Conservation (phyloP, 495 filamentous ascomycete genomes). For the Penicillium bialowiezense region DNA sequence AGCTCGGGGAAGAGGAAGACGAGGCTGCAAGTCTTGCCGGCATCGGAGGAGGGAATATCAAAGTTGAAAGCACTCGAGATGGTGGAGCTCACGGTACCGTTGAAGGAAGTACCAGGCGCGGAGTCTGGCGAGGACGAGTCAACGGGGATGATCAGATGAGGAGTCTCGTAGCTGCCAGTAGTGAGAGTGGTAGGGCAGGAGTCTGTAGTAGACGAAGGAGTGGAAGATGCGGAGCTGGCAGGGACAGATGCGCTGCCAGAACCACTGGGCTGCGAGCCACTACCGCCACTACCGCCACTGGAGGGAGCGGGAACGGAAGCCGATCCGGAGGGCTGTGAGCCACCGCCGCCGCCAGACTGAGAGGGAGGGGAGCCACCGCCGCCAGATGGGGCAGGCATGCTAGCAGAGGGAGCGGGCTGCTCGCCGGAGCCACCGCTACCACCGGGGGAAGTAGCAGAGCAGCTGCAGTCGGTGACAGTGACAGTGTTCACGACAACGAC, state of each 20-base stretch:
- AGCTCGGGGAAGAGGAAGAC: conserved; percentile 63
- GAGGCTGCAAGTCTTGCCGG: conserved; percentile 59
- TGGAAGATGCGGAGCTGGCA: conserved; percentile 4
- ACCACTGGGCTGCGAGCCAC: background rate
- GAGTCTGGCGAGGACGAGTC: conserved; percentile 52
- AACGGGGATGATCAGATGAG: conserved; percentile 66
- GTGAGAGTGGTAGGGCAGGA: conserved; percentile 50
- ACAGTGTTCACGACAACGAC: conserved; percentile 20
- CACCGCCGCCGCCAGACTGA: background rate
- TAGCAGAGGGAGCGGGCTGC: conserved; percentile 1
- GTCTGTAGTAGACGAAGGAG: conserved; percentile 12
- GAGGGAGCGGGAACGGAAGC: background rate
- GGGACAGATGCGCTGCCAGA: conserved; percentile 9
- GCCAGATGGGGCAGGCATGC: background rate
- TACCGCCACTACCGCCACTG: background rate
- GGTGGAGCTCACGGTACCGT: conserved; percentile 51
- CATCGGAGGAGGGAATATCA: conserved; percentile 53
- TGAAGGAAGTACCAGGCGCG: conserved; percentile 51
- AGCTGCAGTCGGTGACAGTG: conserved; percentile 25
- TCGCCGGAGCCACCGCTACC: conserved; percentile 9
- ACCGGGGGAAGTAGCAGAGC: conserved; percentile 11
- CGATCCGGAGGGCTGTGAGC: conserved; percentile 4
- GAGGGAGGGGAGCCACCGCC: background rate
- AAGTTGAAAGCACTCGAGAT: conserved; percentile 68
- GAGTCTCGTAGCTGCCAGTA: conserved; percentile 53